Evolutionary conservation across 768 basidiomycete species (phyloP), one percentile per base, ranked within the genome.

Genomic region (Kwoniella sp.): DNA sequence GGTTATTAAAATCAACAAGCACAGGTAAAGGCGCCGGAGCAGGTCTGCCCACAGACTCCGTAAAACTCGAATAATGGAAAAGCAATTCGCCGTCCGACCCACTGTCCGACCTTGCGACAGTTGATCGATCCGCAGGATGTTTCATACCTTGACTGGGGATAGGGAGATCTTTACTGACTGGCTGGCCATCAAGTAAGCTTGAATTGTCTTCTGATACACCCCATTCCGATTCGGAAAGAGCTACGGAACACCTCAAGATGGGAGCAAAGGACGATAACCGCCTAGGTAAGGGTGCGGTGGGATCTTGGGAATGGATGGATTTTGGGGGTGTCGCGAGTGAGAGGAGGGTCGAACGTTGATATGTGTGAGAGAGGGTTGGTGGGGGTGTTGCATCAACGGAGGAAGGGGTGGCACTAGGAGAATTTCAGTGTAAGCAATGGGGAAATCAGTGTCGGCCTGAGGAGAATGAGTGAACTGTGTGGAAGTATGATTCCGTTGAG

Each of bases 251-350:
- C n/a, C 62, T n/a, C 6, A 64, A 19, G 24, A 64, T 64, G 24
- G 62, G 62, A 0, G 62, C 40, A 25, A 64, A 64, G 47, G 62
- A 64, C 3, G 48, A 63, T 48, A 64, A 30, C 48, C 64, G 44
- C 33, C 64, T 29, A 1, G 55, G 47, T 22, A 60, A 48, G 15
- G 47, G 21, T 25, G 49, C 33, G 10, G 29, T 40, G n/a, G 27
- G 25, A 21, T 29, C 47, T n/a, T 10, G 10, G 3, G n/a, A n/a
- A n/a, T n/a, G 33, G 33, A 33, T 15, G 21, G 40, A 15, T 44
- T 22, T 36, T 46, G 54, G 30, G 46, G 59, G 55, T 2, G 37
- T 63, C n/a, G 54, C 50, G 15, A 53, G 57, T 13, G 44, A 67
- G 12, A 56, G 30, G 26, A 64, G 47, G 24, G 33, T 30, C 21